Evolutionary conservation across 2,329 filamentous ascomycete genomes (phyloP), one percentile per base, ranked within the genome.

Genomic region (Clarireedia paspali): DNA sequence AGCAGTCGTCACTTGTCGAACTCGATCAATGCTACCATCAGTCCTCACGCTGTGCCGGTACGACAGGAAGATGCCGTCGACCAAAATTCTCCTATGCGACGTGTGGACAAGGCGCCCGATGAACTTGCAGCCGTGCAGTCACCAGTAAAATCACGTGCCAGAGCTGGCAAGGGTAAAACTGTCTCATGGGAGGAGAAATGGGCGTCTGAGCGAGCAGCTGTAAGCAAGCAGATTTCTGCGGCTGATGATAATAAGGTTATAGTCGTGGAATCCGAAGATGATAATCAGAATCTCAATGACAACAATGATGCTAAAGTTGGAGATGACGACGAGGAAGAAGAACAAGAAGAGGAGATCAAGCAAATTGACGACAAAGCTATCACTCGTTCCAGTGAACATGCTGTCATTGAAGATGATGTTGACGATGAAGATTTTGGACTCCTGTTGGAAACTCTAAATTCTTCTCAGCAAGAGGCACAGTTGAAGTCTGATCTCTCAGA

Each of bases 381-480:
- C 2, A 9, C 44, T 17, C 44, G 2, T 20, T 5, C 17, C 20
- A 14, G 26, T 7, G 44, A 47, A 27, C n/a, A 27, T 17, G 44
- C 14, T 24, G 26, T 47, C 10, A 5, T 30, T n/a, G 45, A 26
- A 20, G 20, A 20, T 1, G 56, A 62, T n/a, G 59, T 64, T 12
- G 64, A 65, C 15, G 64, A 64, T 47, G 66, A 69, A 44, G 65
- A 65, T 23, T 67, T 68, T 53, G 66, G 61, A 5, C 56, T 69
- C 15, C 49, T 70, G 15, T 54, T 69, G 14, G 68, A 70, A 46
- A 69, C 68, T 12, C 53, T 68, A 27, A 66, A 67, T 45, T 68
- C 67, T 14, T 68, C 67, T 17, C 38, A 54, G 9, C 52, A 49
- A 24, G 52, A 54, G 48, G n/a, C 15, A 12, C 34, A 49, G 52